phyloP scores from a whole-genome alignment of 2,329 filamentous ascomycete genomes.

The Aspergillus sp. region DNA sequence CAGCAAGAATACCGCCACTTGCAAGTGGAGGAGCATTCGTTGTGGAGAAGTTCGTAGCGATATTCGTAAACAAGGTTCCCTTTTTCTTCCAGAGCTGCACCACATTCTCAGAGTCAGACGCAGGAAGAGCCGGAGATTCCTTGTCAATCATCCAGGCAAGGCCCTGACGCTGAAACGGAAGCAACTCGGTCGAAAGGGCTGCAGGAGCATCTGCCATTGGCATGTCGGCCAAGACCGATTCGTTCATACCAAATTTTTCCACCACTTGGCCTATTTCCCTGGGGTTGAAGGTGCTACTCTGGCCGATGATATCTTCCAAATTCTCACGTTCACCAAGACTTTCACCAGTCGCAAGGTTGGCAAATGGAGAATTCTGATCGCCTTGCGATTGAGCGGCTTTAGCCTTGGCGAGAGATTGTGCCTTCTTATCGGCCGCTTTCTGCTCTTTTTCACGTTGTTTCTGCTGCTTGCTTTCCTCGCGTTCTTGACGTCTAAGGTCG shows the following conservation, averaged over 20 bases:
- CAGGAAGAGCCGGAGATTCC: conserved; percentile 60
- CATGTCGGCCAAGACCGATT: conserved; percentile 61
- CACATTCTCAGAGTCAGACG: conserved; percentile 47
- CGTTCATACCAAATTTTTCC: conserved; percentile 61
- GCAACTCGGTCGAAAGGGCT: conserved; percentile 54
- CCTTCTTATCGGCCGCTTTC: conserved; percentile 29
- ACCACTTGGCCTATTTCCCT: conserved; percentile 55
- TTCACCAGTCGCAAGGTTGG: conserved; percentile 27
- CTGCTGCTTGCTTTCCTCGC: conserved; percentile 33
- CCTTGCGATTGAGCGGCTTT: conserved; percentile 18
- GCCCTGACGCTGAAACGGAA: conserved; percentile 72
- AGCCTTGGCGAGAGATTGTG: conserved; percentile 16
- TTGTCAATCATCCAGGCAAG: conserved; percentile 72
- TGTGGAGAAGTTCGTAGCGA: conserved; percentile 62
- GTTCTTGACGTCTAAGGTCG: conserved; percentile 46
- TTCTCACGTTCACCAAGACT: conserved; percentile 27
- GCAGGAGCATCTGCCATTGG: conserved; percentile 61
- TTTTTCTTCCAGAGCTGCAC: conserved; percentile 69
- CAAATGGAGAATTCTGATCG: conserved; percentile 20
- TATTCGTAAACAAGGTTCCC: conserved; percentile 49
- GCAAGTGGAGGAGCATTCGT: conserved; percentile 52
- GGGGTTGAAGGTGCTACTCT: conserved; percentile 59
- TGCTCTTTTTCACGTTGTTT: conserved; percentile 46
- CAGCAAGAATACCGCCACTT: conserved; percentile 75
- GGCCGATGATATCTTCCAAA: conserved; percentile 55